Percentiles rank a stretch among this genome's conserved stretches.
These are phyloP conservation scores for Pelargonium citronellum DNA, from an alignment of 441 rosid genomes.

Conservation along the genomic window DNA sequence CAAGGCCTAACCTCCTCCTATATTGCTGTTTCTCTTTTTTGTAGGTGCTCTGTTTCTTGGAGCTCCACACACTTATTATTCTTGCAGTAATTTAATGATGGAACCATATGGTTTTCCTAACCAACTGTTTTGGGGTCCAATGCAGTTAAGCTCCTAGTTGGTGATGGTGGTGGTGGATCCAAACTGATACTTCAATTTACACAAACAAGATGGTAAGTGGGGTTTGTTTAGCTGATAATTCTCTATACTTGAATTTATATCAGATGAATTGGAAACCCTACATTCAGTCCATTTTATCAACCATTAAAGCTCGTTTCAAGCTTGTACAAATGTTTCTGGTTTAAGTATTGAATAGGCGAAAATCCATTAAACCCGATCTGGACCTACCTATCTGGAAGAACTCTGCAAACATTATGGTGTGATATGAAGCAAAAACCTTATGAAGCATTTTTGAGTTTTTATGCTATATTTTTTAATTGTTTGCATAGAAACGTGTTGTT, in stretches of 20 bases:
- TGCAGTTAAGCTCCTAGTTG: slow-evolving; percentile 5
- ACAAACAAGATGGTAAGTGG: not conserved
- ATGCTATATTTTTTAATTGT: not conserved
- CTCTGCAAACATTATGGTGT: not conserved
- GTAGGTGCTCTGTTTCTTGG: not conserved
- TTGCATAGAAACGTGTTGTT: too few relatives aligned
- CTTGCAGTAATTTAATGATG: slow-evolving; percentile 4
- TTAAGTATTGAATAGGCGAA: slow-evolving; percentile 1
- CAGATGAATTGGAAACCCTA: not conserved
- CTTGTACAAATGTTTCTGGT: slow-evolving; percentile 2
- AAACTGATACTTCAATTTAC: not conserved
- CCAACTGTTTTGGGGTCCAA: slow-evolving; percentile 4
- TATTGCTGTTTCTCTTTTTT: not conserved
- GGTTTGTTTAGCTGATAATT: not conserved
- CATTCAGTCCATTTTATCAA: slow-evolving; percentile 3
- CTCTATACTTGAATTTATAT: not conserved
- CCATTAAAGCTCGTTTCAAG: not conserved
- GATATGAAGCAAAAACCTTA: not conserved
- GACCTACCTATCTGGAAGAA: not conserved
- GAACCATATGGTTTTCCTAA: not conserved
- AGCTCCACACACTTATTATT: slow-evolving; percentile 4
- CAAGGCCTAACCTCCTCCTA: not conserved
- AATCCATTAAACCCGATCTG: not conserved
- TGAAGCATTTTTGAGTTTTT: not conserved
- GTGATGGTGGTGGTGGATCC: slow-evolving; percentile 4